phyloP scores from a whole-genome alignment of 2,329 filamentous ascomycete genomes.

The Xylaria sp. region DNA sequence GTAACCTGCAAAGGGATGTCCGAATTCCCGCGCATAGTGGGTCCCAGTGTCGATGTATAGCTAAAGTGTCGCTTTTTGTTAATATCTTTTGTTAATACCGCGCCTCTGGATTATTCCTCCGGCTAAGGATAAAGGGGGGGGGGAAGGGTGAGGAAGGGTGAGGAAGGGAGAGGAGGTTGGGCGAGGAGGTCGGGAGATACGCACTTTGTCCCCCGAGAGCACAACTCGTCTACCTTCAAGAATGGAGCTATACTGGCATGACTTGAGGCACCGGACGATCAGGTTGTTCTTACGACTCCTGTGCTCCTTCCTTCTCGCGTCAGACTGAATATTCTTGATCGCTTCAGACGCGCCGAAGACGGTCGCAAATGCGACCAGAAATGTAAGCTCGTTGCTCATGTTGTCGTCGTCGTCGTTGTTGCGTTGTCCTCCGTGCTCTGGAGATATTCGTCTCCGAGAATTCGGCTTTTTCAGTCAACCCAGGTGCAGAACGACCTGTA shows the following conservation, averaged over 20 bases:
- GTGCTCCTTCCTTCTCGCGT: constrained; percentile 59
- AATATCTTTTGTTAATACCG: constrained; percentile 12
- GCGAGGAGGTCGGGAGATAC: constrained; percentile 1
- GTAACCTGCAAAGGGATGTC: constrained; percentile 67
- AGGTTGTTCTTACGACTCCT: constrained; percentile 61
- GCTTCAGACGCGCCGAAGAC: constrained; percentile 60
- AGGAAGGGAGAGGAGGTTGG: not conserved
- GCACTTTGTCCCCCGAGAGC: constrained; percentile 57
- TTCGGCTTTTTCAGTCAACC: constrained; percentile 11
- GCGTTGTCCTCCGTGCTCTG: constrained; percentile 15
- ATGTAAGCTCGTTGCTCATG: constrained; percentile 48
- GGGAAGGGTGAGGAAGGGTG: too few relatives aligned
- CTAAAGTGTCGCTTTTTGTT: constrained; percentile 39
- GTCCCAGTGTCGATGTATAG: constrained; percentile 61
- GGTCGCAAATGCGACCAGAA: constrained; percentile 56
- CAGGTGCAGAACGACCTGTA: constrained; percentile 13
- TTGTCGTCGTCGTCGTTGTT: constrained; percentile 7
- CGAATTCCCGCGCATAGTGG: constrained; percentile 48
- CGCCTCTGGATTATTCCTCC: not conserved
- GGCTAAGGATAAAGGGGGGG: not conserved
- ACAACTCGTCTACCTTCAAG: constrained; percentile 59
- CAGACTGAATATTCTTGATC: constrained; percentile 59
- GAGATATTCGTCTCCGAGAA: constrained; percentile 16
- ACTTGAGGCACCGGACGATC: constrained; percentile 59
- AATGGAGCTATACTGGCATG: constrained; percentile 56